Base-by-base conservation (phyloP, 208 protist genomes). In the Leishmania guyanensis region DNA sequence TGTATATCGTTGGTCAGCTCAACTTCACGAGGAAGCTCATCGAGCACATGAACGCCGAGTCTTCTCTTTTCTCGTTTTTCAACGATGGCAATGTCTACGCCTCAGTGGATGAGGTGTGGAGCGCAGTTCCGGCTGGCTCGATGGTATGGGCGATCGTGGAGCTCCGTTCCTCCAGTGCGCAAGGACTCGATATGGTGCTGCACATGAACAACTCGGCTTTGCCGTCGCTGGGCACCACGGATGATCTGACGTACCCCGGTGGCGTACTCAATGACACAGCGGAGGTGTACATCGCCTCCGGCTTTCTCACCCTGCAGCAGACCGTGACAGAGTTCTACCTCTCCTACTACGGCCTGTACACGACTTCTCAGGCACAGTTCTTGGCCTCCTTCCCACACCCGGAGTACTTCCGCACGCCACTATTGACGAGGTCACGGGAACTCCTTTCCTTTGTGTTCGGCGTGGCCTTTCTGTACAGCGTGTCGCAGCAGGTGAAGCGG, bases 381-480 rank as follows among this genome's bases (percentile, higher is more conserved):
- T 39, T 39, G 36, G 36, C 36, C 22, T 91, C 80, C 83, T 22
- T 81, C 20, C 83, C 86, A 43, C 84, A 92, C 54, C 80, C 83
- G 51, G 51, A 39, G 36, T 39, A 39, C 36, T 39, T 39, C 36
- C 36, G 36, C 36, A 39, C 36, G 36, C 36, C 36, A 39, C 36
- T 39, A 0, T 2, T 39, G 36, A 39, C 1, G 36, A 39, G 36
- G 1, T 39, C 36, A 39, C 36, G 36, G 1, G 36, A 39, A 2
- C 93, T 95, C 22, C 81, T 96, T 5, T 33, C 78, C 5, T 77
- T 48, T 4, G 91, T 95, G 65, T 79, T 95, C 74, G 90, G 93
- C 20, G 80, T 93, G 36, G 86, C 81, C 51, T 96, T 89, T 78
- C 84, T 96, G 22, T 94, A 94, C 83, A 87, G 89, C 26, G 86